Conservation (phyloP, 805 yeast species). For the Kregervanrija fluxuum region DNA sequence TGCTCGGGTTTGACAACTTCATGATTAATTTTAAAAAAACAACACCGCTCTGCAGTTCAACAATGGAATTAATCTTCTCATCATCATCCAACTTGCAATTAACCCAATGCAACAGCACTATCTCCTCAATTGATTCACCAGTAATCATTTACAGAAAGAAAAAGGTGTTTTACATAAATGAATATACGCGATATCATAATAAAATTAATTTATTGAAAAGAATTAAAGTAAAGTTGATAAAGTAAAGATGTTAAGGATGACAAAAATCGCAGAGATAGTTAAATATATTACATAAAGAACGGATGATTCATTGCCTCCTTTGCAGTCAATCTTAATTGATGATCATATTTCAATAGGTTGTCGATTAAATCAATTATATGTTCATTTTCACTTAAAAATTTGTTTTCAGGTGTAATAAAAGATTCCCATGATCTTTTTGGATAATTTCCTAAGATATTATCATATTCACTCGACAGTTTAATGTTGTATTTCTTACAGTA, state of each 20-base stretch:
- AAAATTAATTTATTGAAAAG: neutral
- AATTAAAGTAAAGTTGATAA: neutral
- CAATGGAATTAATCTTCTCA: too few relatives aligned
- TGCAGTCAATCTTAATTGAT: slow-evolving; percentile 82
- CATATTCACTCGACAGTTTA: slow-evolving; percentile 68
- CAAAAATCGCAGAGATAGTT: neutral
- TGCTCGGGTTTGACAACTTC: too few relatives aligned
- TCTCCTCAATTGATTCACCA: neutral
- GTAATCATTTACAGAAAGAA: slow-evolving; percentile 1
- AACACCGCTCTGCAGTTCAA: too few relatives aligned
- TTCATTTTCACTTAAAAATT: slow-evolving; percentile 41
- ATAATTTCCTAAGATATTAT: slow-evolving; percentile 60
- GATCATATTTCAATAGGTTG: slow-evolving; percentile 71
- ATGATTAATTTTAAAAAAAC: too few relatives aligned
- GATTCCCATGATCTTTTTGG: slow-evolving; percentile 61
- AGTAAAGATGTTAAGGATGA: neutral
- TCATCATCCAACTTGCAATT: too few relatives aligned
- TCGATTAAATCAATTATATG: slow-evolving; percentile 66
- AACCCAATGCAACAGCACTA: too few relatives aligned
- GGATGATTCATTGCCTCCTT: slow-evolving; percentile 77
- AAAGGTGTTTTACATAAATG: neutral
- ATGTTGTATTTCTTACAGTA: slow-evolving; percentile 67
- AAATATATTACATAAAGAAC: slow-evolving; percentile 18
- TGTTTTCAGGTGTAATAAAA: slow-evolving; percentile 50
- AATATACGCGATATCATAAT: neutral